A percentile compares a stretch with the other conserved stretches of the same genome.
phyloP scores from a whole-genome alignment of 2,329 filamentous ascomycete genomes.

The Diplocarpon rosae region DNA sequence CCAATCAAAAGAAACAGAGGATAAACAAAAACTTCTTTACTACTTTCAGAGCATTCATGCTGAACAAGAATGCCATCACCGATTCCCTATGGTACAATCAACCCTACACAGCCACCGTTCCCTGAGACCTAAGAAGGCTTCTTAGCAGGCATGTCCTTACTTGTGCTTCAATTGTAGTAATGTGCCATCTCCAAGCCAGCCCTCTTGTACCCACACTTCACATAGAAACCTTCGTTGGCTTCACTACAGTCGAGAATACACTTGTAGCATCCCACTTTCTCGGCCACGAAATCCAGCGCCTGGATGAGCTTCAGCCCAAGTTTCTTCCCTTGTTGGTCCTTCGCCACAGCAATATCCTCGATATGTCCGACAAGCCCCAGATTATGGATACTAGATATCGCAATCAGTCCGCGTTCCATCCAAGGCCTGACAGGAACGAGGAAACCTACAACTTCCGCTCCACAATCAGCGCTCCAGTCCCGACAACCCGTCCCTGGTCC shows the following conservation, averaged over 20 bases:
- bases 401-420: conserved; percentile 11
- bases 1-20: too few species aligned
- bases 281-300: conserved; percentile 79
- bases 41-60: not conserved
- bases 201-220: conserved; percentile 91
- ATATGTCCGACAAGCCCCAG: conserved; percentile 85
- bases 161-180: conserved; percentile 47
- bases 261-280: conserved; percentile 91
- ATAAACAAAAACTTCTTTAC: not conserved
- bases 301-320: conserved; percentile 87
- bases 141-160: conserved; percentile 5
- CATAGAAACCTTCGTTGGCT: conserved; percentile 92
- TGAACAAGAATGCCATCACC: not conserved
- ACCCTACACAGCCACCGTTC: not conserved
- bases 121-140: conserved; percentile 2
- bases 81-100: conserved; percentile 5
- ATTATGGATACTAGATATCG: conserved; percentile 54
- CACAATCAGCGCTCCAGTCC: conserved; percentile 78
- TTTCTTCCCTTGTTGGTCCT: conserved; percentile 96
- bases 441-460: conserved; percentile 79
- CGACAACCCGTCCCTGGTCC: conserved; percentile 65
- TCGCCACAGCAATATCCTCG: conserved; percentile 91
- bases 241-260: conserved; percentile 94
- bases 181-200: conserved; percentile 94
- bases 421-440: not conserved